Evolutionary conservation across 495 filamentous ascomycete species (phyloP).

Genomic region (Polyplosphaeria fusca): DNA sequence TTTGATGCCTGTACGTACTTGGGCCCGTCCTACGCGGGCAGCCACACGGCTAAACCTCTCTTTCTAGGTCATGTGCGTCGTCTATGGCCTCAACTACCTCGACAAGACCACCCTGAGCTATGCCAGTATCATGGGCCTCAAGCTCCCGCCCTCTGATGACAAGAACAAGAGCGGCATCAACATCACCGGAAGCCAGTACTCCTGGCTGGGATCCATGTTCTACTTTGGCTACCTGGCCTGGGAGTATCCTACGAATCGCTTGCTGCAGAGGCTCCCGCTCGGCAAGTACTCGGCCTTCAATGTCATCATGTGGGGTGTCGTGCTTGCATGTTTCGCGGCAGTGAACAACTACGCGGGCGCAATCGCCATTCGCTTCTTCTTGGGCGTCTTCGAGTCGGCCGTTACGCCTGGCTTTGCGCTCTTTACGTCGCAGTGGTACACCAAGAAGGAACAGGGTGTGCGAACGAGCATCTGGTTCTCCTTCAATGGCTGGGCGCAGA

Average conservation of each 20-base stretch:
- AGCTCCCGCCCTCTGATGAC: conserved; percentile 15
- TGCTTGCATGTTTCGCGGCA: conserved; percentile 45
- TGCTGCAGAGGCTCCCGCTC: conserved; percentile 60
- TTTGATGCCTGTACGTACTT: conserved; percentile 38
- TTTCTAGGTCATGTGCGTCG: conserved; percentile 38
- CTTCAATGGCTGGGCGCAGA: conserved; percentile 53
- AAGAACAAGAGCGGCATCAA: conserved; percentile 20
- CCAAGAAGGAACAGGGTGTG: conserved; percentile 49
- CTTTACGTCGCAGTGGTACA: conserved; percentile 52
- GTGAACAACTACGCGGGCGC: conserved; percentile 43
- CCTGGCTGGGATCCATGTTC: conserved; percentile 29
- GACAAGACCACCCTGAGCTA: conserved; percentile 59
- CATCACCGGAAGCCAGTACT: conserved; percentile 18
- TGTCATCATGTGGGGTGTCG: conserved; percentile 47
- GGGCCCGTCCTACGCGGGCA: no score
- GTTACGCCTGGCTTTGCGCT: conserved; percentile 50
- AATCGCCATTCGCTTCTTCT: conserved; percentile 48
- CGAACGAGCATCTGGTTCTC: conserved; percentile 50
- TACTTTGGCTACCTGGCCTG: conserved; percentile 47
- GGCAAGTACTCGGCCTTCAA: conserved; percentile 50
- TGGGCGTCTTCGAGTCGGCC: conserved; percentile 51
- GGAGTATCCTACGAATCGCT: conserved; percentile 57
- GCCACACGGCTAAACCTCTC: no score
- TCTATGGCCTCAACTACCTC: conserved; percentile 52
- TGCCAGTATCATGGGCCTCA: conserved; percentile 50